Evolutionary conservation across 108 stramenopile genomes (phyloP).

Genomic region (Halocafeteria seosinensis): DNA sequence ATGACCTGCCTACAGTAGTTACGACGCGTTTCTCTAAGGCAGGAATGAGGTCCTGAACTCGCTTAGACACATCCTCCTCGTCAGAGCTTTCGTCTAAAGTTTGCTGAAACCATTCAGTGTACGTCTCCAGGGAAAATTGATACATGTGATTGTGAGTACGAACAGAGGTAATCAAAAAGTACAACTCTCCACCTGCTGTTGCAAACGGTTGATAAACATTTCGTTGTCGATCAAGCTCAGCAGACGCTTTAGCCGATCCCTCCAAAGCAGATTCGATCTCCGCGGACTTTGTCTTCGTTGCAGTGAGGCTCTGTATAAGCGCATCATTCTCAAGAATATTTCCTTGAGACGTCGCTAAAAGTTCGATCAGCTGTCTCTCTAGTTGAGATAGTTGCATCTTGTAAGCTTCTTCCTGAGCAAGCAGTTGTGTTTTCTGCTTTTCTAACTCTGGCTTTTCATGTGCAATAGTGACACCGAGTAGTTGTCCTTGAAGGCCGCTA

Average conservation of each 20-base stretch:
- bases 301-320: conserved; percentile 33
- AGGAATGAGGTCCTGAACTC: conserved; percentile 20
- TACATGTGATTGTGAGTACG: conserved; percentile 36
- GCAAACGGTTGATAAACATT: conserved; percentile 37
- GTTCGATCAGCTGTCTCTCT: conserved; percentile 34
- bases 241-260: conserved; percentile 29
- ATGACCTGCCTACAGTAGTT: conserved; percentile 27
- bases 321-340: conserved; percentile 41
- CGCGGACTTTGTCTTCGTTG: conserved; percentile 33
- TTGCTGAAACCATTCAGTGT: conserved; percentile 25
- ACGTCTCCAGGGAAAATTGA: conserved; percentile 38
- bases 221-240: conserved; percentile 33
- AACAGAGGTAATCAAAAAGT: conserved; percentile 28
- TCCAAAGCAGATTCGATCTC: conserved; percentile 30
- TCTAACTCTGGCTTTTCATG: conserved; percentile 47
- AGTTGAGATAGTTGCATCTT: conserved; percentile 46
- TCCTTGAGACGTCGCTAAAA: conserved; percentile 40
- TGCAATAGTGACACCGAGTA: conserved; percentile 34
- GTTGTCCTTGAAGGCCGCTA: conserved; percentile 42
- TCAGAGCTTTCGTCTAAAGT: conserved; percentile 1
- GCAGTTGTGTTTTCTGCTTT: conserved; percentile 32
- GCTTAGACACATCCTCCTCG: conserved; percentile 11
- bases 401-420: conserved; percentile 39
- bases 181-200: conserved; percentile 26
- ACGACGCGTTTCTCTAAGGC: conserved; percentile 27